Conservation (phyloP, 495 filamentous ascomycete genomes). For the Sphaerosporella brunnea region DNA sequence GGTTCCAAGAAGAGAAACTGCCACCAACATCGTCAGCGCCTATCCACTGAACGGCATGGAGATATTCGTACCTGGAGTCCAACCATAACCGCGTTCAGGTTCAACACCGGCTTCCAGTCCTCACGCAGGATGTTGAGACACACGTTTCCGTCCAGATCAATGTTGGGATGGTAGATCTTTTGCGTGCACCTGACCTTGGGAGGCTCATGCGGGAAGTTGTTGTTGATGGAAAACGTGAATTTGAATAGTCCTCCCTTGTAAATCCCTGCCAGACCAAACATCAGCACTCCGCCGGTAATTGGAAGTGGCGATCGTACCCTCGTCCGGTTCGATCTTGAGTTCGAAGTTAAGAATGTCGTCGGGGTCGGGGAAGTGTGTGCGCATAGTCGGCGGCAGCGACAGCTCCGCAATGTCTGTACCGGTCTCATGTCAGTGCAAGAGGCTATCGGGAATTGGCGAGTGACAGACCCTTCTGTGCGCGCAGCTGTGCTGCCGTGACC, state of each 20-base stretch:
- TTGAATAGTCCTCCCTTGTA: constrained; percentile 80
- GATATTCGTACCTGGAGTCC: constrained; percentile 54
- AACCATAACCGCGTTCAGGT: constrained; percentile 90
- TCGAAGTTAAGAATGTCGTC: constrained; percentile 95
- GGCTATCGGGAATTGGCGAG: not conserved
- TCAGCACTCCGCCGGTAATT: not conserved
- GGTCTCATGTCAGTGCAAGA: not conserved
- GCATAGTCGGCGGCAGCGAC: constrained; percentile 78
- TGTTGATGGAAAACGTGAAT: constrained; percentile 81
- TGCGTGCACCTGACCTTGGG: constrained; percentile 95
- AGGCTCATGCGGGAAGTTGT: constrained; percentile 92
- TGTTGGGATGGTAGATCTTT: constrained; percentile 98
- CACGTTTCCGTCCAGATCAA: constrained; percentile 93
- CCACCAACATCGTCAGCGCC: not conserved
- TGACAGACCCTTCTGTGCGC: constrained; percentile 76
- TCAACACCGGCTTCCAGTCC: constrained; percentile 97
- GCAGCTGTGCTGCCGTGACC: constrained; percentile 86
- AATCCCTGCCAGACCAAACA: constrained; percentile 37
- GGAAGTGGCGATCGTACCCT: constrained; percentile 35
- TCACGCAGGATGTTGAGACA: constrained; percentile 93
- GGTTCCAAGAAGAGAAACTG: constrained; percentile 96
- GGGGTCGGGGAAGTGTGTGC: constrained; percentile 77
- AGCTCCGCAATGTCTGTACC: constrained; percentile 73
- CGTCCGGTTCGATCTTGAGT: constrained; percentile 84
- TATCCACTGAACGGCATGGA: not conserved